Evolutionary conservation across 345 rosid genomes (phyloP).

Genomic region (Odontarrhena argentea): DNA sequence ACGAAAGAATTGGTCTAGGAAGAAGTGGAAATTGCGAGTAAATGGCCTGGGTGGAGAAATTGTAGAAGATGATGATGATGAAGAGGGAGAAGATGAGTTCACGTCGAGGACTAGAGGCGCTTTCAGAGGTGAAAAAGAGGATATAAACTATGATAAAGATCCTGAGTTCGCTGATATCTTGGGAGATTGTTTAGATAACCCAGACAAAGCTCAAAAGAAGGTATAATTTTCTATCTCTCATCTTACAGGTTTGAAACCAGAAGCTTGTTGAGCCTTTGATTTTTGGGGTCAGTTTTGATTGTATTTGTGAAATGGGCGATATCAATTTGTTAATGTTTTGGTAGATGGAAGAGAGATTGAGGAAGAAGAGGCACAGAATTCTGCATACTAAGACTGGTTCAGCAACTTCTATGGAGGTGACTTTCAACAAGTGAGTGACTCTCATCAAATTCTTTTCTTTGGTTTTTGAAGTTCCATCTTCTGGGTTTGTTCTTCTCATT

Average conservation of each 20-base stretch:
- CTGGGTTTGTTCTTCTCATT: neutral
- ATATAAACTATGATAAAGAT: constrained; percentile 69
- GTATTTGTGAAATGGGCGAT: neutral
- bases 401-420: constrained; percentile 66
- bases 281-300: neutral
- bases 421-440: constrained; percentile 73
- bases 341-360: constrained; percentile 90
- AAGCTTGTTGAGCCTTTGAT: neutral
- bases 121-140: constrained; percentile 51
- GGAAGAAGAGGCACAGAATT: constrained; percentile 77
- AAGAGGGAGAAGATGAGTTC: constrained; percentile 39
- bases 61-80: constrained; percentile 38
- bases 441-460: neutral
- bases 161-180: constrained; percentile 90
- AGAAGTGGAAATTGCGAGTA: constrained; percentile 11
- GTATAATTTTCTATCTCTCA: constrained; percentile 35
- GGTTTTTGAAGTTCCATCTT: neutral
- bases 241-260: neutral
- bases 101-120: constrained; percentile 34
- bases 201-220: constrained; percentile 70
- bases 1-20: constrained; percentile 26
- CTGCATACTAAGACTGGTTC: constrained; percentile 87
- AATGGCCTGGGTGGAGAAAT: constrained; percentile 35
- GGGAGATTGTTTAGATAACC: constrained; percentile 72
- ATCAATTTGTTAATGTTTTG: neutral